Base-by-base conservation (phyloP, 2,329 filamentous ascomycete genomes). In the Xylaria sp. region DNA sequence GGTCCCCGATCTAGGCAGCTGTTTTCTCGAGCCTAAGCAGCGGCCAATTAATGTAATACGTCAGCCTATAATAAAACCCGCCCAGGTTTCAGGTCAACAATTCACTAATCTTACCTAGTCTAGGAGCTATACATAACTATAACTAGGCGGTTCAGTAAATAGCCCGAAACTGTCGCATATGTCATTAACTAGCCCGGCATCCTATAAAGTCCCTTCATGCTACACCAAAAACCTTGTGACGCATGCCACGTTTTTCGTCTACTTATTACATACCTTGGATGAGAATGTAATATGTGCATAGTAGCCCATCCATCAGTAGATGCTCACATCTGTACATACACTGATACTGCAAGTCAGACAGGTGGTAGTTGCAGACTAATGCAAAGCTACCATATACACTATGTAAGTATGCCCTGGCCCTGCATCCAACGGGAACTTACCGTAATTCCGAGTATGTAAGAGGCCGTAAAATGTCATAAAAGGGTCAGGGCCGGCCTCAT, bases 31-130 rank as follows among this genome's bases (percentile, higher is more conserved):
- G 30, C 53, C 53, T 14, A 64, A 30, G 21, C 42, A 24, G 30
- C 32, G 42, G 24, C 58, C 34, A 24, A 50, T 39, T 57, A 27
- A 57, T 62, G 54, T 55, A 45, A 2, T 17, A 42, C 39, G 39
- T 42, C 66, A 51, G 68, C 61, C 56, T 69, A 69, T 61, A 74
- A 72, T 75, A 72, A 75, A 74, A 75, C 73, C 71, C 69, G 73
- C 72, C 67, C 67, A 71, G 12, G 71, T 69, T 42, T 62, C 69
- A 67, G 68, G 66, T 66, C 50, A 39, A 32, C 42, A 30, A 27
- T 17, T 54, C 36, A 17, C 39, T 42, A 42, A 42, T 36, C 7
- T 36, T 36, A 27, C 24, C 24, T 4, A 36, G 34, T 36, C 8
- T 11, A 36, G 11, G 34, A 36, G 34, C 34, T 36, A 17, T 42